A percentile compares a stretch with the other conserved stretches of the same genome.
phyloP scores from a whole-genome alignment of 441 rosid genomes.

The Gossypium lobatum region DNA sequence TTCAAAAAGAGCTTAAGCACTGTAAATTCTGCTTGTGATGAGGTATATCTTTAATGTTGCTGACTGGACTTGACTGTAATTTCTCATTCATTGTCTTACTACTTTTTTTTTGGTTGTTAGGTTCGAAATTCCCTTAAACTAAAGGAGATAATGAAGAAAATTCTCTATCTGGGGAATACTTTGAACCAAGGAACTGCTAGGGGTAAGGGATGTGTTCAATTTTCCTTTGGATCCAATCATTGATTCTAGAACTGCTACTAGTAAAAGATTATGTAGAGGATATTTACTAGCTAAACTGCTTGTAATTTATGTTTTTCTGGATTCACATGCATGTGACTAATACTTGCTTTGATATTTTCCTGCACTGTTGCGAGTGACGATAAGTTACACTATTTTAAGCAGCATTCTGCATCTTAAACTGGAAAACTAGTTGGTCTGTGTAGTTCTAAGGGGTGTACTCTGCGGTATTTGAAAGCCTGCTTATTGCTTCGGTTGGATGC shows the following conservation, averaged over 20 bases:
- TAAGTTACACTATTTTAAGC: not conserved
- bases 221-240: not conserved
- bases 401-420: not conserved
- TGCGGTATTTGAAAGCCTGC: not conserved
- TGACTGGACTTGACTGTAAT: conserved; percentile 13
- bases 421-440: not conserved
- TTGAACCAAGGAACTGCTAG: conserved; percentile 98
- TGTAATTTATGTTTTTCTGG: conserved; percentile 1
- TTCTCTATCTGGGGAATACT: conserved; percentile 82
- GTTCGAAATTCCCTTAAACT: conserved; percentile 76
- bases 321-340: not conserved
- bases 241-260: not conserved
- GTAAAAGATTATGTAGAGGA: not conserved
- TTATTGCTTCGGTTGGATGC: not conserved
- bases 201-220: conserved; percentile 43
- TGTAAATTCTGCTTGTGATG: conserved; percentile 85
- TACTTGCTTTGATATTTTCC: not conserved
- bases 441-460: not conserved
- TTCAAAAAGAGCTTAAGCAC: conserved; percentile 78
- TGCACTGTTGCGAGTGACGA: not conserved
- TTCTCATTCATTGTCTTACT: conserved; percentile 15
- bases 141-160: conserved; percentile 87
- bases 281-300: not conserved
- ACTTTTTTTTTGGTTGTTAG: conserved; percentile 35
- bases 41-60: conserved; percentile 43